Conservation (phyloP, 2,329 filamentous ascomycete genomes). For the Pseudogymnoascus sp. region DNA sequence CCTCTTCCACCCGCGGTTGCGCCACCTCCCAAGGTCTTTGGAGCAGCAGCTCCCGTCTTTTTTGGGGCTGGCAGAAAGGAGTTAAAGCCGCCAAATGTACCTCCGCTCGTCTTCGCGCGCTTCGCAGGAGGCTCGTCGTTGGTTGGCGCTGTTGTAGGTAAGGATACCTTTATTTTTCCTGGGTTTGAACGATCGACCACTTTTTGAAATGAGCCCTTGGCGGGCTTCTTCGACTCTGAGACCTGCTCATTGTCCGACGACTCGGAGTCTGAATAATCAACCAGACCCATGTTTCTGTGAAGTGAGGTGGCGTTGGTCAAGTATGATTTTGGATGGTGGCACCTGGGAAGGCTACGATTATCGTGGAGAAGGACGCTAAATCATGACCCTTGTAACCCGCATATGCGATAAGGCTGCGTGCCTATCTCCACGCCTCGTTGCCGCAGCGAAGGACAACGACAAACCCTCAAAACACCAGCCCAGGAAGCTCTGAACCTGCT, state of each 20-base stretch:
- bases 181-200: slow-evolving; percentile 74
- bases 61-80: slow-evolving; percentile 83
- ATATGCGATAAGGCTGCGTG: slow-evolving; percentile 5
- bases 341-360: not conserved
- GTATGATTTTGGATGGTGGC: not conserved
- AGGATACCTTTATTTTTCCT: slow-evolving; percentile 74
- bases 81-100: slow-evolving; percentile 71
- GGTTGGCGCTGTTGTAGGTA: slow-evolving; percentile 47
- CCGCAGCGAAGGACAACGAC: not conserved
- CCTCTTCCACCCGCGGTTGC: not conserved
- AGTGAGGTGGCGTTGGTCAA: not conserved
- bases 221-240: slow-evolving; percentile 8
- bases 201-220: slow-evolving; percentile 63
- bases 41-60: slow-evolving; percentile 36
- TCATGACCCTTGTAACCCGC: slow-evolving; percentile 1
- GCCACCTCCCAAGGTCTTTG: slow-evolving; percentile 27
- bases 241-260: slow-evolving; percentile 50
- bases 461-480: not conserved
- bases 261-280: slow-evolving; percentile 54
- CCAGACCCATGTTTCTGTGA: slow-evolving; percentile 48
- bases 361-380: not conserved
- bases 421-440: slow-evolving; percentile 2
- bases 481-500: not conserved
- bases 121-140: slow-evolving; percentile 59
- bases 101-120: slow-evolving; percentile 53